Conservation (phyloP, 805 yeast genomes). For the Candida nanaspora region DNA sequence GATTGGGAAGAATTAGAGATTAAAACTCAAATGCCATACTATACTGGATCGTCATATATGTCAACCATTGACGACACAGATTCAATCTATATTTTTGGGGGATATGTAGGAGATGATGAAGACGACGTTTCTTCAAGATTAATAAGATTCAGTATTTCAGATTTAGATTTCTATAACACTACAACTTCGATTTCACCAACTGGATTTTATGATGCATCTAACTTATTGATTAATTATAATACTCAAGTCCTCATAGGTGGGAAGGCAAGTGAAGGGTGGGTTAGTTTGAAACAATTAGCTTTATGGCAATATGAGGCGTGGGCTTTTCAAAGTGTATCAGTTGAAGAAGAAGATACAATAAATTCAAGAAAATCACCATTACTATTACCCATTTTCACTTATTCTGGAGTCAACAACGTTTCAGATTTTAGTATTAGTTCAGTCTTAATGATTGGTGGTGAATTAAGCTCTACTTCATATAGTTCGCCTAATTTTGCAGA, state of each 20-base stretch:
- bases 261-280: slow-evolving; percentile 54
- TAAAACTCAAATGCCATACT: slow-evolving; percentile 10
- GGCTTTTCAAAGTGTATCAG: slow-evolving; percentile 43
- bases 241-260: slow-evolving; percentile 62
- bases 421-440: slow-evolving; percentile 28
- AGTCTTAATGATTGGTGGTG: slow-evolving; percentile 60
- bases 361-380: slow-evolving; percentile 49
- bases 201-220: slow-evolving; percentile 46
- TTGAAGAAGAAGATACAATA: slow-evolving; percentile 28
- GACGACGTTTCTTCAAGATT: slow-evolving; percentile 32
- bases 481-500: slow-evolving; percentile 38
- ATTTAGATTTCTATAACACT: slow-evolving; percentile 29
- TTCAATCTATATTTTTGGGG: slow-evolving; percentile 50
- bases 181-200: slow-evolving; percentile 47
- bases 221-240: slow-evolving; percentile 34
- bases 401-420: slow-evolving; percentile 9
- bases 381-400: slow-evolving; percentile 45
- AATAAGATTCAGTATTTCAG: slow-evolving; percentile 33
- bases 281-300: slow-evolving; percentile 66
- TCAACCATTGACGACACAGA: slow-evolving; percentile 30
- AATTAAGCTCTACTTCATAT: slow-evolving; percentile 23
- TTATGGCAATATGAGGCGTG: slow-evolving; percentile 65
- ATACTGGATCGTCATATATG: slow-evolving; percentile 32
- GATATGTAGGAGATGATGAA: slow-evolving; percentile 20
- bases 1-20: slow-evolving; percentile 18